phyloP scores from a whole-genome alignment of 208 protist genomes.

The Endotrypanum monterogeii region DNA sequence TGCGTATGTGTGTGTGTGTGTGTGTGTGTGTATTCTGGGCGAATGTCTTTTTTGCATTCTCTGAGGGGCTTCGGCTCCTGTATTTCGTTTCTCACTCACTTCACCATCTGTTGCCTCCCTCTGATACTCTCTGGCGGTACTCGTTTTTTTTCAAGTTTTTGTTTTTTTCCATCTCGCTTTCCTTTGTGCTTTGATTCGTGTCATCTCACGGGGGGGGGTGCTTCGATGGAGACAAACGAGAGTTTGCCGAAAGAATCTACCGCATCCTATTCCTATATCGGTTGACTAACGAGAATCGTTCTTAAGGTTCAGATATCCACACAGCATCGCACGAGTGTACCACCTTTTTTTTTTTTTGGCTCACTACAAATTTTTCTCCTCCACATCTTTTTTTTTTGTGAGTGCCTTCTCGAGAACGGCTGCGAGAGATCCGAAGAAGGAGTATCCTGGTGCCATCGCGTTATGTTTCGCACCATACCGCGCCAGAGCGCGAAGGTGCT shows the following conservation, averaged over 20 bases:
- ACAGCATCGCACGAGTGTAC: not conserved
- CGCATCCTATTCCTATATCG: too few species aligned
- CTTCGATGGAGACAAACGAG: too few species aligned
- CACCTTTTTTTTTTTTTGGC: not conserved
- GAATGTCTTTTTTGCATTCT: too few species aligned
- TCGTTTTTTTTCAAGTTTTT: not conserved
- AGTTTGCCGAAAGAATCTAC: too few species aligned
- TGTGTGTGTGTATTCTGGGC: too few species aligned
- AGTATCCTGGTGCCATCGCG: not conserved
- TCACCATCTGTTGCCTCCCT: too few species aligned
- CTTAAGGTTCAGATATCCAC: not conserved
- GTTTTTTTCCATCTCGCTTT: not conserved
- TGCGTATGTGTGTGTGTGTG: too few species aligned
- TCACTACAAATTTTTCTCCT: not conserved
- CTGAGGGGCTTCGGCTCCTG: too few species aligned
- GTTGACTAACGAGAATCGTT: not conserved
- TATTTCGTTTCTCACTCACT: too few species aligned
- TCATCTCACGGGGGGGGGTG: too few species aligned
- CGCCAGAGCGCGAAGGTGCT: constrained; percentile 27
- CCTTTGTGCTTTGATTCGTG: not conserved
- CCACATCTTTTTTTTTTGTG: not conserved
- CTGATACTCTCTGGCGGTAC: too few species aligned
- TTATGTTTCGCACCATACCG: not conserved
- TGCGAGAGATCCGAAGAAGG: not conserved
- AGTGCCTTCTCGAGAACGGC: too few species aligned